Percentiles rank a stretch among this genome's conserved stretches.
These are phyloP conservation scores for Coemansia sp. DNA, from an alignment of 192 early-diverging fungal species.

Conservation along the genomic window DNA sequence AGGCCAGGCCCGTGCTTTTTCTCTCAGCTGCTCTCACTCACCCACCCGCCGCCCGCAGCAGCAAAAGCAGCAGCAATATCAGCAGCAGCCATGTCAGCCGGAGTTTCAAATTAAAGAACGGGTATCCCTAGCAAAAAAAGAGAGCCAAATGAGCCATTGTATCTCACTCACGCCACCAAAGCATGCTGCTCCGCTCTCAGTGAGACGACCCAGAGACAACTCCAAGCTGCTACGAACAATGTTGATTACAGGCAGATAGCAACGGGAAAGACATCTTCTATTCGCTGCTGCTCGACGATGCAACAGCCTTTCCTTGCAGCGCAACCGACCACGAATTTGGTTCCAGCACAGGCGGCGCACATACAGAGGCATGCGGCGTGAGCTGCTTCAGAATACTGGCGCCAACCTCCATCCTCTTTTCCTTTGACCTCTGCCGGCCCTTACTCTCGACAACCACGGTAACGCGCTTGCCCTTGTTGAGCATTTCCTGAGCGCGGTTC, in stretches of 20 bases:
- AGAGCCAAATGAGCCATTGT: neutral
- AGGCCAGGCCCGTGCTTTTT: too few species aligned
- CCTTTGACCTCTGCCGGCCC: neutral
- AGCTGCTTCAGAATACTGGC: constrained; percentile 1
- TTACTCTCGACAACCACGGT: constrained; percentile 22
- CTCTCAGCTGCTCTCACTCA: neutral
- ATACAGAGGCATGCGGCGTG: constrained; percentile 1
- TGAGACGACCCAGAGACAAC: too few species aligned
- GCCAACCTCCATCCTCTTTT: constrained; percentile 6
- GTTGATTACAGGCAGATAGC: too few species aligned
- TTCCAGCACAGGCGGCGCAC: constrained; percentile 13
- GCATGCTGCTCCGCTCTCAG: too few species aligned
- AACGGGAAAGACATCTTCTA: too few species aligned
- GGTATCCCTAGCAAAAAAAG: neutral
- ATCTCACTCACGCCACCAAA: too few species aligned
- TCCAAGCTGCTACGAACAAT: too few species aligned
- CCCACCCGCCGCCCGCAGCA: too few species aligned
- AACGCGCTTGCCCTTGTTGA: constrained; percentile 31
- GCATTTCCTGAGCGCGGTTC: constrained; percentile 4
- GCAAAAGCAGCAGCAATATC: too few species aligned
- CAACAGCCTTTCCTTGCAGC: constrained; percentile 22
- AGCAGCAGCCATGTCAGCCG: constrained; percentile 1
- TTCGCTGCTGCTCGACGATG: neutral
- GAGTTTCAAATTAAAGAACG: neutral
- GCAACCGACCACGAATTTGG: constrained; percentile 21